Conservation (phyloP, 495 filamentous ascomycete genomes). For the Friedmanniomyces simplex region DNA sequence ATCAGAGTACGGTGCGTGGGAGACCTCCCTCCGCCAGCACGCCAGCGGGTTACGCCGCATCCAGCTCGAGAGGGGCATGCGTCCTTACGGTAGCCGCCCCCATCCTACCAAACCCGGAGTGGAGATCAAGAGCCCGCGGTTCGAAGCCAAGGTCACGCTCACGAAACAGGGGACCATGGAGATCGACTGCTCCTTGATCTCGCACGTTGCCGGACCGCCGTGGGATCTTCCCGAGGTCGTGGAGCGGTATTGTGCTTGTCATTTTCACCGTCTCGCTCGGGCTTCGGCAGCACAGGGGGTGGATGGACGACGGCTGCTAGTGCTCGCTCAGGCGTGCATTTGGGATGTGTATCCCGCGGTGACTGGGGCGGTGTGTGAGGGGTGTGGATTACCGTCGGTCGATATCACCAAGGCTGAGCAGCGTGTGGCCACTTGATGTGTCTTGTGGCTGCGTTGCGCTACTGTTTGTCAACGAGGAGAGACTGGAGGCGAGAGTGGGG, state of each 20-base stretch:
- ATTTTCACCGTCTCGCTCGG: background rate
- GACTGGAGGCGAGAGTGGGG: background rate
- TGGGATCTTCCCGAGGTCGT: background rate
- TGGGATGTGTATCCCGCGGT: background rate
- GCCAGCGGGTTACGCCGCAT: background rate
- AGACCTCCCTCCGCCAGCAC: background rate
- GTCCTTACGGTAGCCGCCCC: background rate
- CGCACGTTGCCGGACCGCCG: background rate
- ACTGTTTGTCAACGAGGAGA: background rate
- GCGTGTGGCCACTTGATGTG: no score
- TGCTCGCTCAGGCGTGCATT: background rate
- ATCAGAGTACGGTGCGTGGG: background rate
- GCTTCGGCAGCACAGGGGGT: background rate
- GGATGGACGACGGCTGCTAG: background rate
- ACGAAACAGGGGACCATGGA: background rate
- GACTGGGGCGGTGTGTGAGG: background rate
- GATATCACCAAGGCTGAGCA: background rate
- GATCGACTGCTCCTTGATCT: background rate
- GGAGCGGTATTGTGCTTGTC: background rate
- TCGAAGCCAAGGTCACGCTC: background rate
- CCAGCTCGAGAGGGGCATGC: background rate
- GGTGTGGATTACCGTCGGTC: background rate
- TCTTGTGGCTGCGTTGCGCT: no score
- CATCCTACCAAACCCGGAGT: background rate
- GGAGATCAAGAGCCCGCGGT: background rate